Evolutionary conservation across 2,329 filamentous ascomycete genomes (phyloP).

Genomic region (Dactylellina cionopaga): DNA sequence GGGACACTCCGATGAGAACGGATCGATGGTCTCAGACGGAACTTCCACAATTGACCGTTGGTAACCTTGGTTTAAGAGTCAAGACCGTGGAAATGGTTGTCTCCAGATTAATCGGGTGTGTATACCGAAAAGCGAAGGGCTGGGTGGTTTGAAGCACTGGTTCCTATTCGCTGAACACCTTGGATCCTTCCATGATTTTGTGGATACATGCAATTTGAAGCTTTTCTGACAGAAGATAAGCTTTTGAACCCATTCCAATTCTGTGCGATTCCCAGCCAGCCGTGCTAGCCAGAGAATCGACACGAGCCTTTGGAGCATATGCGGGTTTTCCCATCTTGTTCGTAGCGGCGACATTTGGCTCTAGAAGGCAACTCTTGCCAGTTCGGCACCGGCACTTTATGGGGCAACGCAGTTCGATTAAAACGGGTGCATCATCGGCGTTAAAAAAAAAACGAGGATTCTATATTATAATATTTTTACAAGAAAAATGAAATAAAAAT

Average conservation of each 20-base stretch:
- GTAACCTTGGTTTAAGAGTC: not conserved
- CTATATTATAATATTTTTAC: too few species aligned
- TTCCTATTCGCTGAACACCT: slow-evolving; percentile 30
- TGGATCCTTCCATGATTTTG: slow-evolving; percentile 1
- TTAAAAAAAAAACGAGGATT: not conserved
- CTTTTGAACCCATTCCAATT: slow-evolving; percentile 36
- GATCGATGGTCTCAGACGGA: slow-evolving; percentile 11
- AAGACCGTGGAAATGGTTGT: slow-evolving; percentile 11
- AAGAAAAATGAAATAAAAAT: too few species aligned
- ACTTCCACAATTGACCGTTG: slow-evolving; percentile 16
- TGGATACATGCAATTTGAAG: slow-evolving; percentile 38
- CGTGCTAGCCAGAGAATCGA: slow-evolving; percentile 18
- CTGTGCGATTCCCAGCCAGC: slow-evolving; percentile 7
- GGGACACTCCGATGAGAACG: slow-evolving; percentile 15
- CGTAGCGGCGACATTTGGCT: slow-evolving; percentile 29
- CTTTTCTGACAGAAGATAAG: slow-evolving; percentile 53
- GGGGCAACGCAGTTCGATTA: slow-evolving; percentile 2
- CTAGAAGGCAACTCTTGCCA: slow-evolving; percentile 34
- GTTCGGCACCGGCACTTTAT: slow-evolving; percentile 50
- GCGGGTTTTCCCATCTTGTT: slow-evolving; percentile 26
- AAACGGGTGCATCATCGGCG: slow-evolving; percentile 17
- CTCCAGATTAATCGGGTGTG: slow-evolving; percentile 17
- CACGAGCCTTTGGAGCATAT: slow-evolving; percentile 18
- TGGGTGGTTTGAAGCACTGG: slow-evolving; percentile 1
- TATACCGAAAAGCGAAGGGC: slow-evolving; percentile 26